phyloP scores from a whole-genome alignment of 441 rosid genomes.

The Lagerstroemia fauriei region DNA sequence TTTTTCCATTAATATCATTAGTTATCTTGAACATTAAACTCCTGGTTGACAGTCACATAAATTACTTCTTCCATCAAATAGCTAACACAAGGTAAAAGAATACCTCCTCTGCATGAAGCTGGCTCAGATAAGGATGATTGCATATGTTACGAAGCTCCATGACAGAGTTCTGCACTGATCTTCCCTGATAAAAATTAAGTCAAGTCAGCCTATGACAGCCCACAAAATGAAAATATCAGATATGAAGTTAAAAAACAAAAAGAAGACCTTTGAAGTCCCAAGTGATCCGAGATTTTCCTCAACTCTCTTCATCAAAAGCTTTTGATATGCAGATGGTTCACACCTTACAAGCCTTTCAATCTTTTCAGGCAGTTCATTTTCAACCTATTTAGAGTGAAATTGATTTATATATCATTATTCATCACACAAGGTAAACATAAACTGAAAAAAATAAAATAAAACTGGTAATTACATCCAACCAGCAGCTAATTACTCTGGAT shows the following conservation, averaged over 20 bases:
- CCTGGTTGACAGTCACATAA: not conserved
- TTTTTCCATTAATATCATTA: not conserved
- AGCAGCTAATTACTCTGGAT: not conserved
- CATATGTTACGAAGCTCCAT: slow-evolving; percentile 97
- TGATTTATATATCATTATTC: not conserved
- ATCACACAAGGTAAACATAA: not conserved
- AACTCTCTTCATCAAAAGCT: slow-evolving; percentile 90
- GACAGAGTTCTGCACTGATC: slow-evolving; percentile 90
- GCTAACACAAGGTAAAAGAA: slow-evolving; percentile 31
- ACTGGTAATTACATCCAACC: not conserved
- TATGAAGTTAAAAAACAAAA: not conserved
- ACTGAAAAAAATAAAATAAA: not conserved
- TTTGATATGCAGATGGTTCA: slow-evolving; percentile 95
- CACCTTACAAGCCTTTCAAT: slow-evolving; percentile 90
- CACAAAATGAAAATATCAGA: not conserved
- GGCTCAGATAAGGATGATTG: slow-evolving; percentile 96
- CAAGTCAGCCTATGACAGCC: not conserved
- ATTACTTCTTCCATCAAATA: slow-evolving; percentile 16
- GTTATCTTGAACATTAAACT: not conserved
- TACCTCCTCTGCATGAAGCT: slow-evolving; percentile 92
- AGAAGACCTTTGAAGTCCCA: slow-evolving; percentile 75
- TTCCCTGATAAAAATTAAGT: slow-evolving; percentile 48
- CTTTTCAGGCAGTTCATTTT: slow-evolving; percentile 89
- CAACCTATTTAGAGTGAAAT: slow-evolving; percentile 58
- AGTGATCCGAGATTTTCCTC: slow-evolving; percentile 90